These are phyloP conservation scores for Diaporthe ampelina DNA, from an alignment of 2,329 filamentous ascomycete species.

Conservation along the genomic window DNA sequence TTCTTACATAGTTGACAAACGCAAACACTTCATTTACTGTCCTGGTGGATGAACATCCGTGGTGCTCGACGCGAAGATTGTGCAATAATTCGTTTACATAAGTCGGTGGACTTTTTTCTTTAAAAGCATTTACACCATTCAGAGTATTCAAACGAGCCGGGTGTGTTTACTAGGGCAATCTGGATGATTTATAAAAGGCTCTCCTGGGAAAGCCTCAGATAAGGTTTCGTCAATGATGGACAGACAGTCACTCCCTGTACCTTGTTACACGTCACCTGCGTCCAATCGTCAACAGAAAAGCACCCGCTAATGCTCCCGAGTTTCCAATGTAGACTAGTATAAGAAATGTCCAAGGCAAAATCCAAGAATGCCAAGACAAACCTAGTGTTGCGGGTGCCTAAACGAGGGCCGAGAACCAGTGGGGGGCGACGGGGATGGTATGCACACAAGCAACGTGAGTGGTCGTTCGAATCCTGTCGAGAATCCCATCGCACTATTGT, in stretches of 20 bases:
- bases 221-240: neutral
- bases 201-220: neutral
- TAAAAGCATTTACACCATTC: too few relatives aligned
- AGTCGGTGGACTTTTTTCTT: neutral
- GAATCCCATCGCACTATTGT: neutral
- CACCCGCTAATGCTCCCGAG: neutral
- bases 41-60: too few relatives aligned
- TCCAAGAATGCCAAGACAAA: neutral
- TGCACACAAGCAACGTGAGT: neutral
- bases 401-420: neutral
- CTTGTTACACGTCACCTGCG: neutral
- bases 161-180: neutral
- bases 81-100: neutral
- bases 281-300: neutral
- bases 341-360: neutral
- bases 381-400: neutral
- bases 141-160: too few relatives aligned
- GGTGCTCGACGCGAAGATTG: too few relatives aligned
- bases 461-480: neutral
- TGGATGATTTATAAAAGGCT: neutral
- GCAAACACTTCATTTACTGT: too few relatives aligned
- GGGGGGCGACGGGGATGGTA: neutral
- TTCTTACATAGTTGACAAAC: too few relatives aligned
- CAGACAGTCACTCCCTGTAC: neutral
- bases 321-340: neutral